Evolutionary conservation across 179 eudicot species (phyloP).

Genomic region (Nepenthes alata): DNA sequence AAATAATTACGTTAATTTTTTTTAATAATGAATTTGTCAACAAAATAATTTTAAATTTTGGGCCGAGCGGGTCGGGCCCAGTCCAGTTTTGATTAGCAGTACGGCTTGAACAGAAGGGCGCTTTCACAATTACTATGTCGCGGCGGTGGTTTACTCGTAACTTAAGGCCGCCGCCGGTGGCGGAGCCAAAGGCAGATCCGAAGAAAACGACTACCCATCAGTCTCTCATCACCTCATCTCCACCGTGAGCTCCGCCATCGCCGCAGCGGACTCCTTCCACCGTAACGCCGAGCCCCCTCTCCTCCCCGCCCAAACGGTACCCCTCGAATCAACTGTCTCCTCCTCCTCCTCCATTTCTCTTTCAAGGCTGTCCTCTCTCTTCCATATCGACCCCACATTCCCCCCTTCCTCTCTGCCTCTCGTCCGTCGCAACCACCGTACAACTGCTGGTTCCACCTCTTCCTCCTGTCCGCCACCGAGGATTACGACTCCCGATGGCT

Average conservation of each 20-base stretch:
- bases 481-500: slow-evolving; percentile 41
- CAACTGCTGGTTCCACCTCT: slow-evolving; percentile 54
- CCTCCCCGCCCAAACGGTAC: slow-evolving; percentile 44
- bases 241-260: slow-evolving; percentile 29
- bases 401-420: slow-evolving; percentile 6
- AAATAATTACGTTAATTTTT: too few relatives aligned
- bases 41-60: too few relatives aligned
- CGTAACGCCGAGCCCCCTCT: slow-evolving; percentile 45
- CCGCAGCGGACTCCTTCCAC: slow-evolving; percentile 56
- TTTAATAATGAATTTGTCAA: too few relatives aligned
- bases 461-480: slow-evolving; percentile 22
- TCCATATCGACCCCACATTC: slow-evolving; percentile 6
- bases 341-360: slow-evolving; percentile 19
- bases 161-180: too few relatives aligned
- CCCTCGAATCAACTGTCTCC: slow-evolving; percentile 42
- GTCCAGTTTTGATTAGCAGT: too few relatives aligned
- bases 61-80: too few relatives aligned
- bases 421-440: slow-evolving; percentile 4
- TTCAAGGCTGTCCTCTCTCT: slow-evolving; percentile 18
- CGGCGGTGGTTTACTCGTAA: too few relatives aligned
- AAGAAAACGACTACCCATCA: too few relatives aligned
- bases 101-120: too few relatives aligned
- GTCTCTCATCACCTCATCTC: slow-evolving; percentile 27
- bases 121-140: too few relatives aligned
- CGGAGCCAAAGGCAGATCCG: too few relatives aligned